Evolutionary conservation across 2,329 filamentous ascomycete genomes (phyloP).

Genomic region (Berkeleyomyces basicola): DNA sequence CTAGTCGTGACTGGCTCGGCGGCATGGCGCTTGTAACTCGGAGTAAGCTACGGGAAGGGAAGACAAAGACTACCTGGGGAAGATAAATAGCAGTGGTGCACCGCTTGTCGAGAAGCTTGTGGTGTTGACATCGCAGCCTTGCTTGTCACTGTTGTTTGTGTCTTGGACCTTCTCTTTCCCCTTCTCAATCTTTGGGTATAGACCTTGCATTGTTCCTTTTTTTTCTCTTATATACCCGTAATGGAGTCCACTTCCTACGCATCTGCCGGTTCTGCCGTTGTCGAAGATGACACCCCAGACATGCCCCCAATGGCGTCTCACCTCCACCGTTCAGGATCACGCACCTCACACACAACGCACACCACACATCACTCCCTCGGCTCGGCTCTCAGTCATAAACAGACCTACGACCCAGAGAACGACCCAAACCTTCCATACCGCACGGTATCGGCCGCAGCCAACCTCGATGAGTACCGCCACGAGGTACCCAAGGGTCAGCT

Average conservation of each 20-base stretch:
- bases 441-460: conserved; percentile 41
- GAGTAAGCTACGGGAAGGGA: not conserved
- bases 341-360: conserved; percentile 14
- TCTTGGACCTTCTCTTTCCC: not conserved
- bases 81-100: not conserved
- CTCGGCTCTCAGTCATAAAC: conserved; percentile 19
- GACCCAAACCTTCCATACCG: conserved; percentile 48
- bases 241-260: not conserved
- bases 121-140: not conserved
- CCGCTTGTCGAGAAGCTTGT: not conserved
- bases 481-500: conserved; percentile 49
- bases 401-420: conserved; percentile 24
- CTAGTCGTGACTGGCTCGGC: not conserved
- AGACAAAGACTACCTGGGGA: not conserved
- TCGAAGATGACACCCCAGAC: not conserved
- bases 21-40: not conserved
- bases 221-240: not conserved
- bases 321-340: conserved; percentile 14
- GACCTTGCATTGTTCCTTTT: not conserved
- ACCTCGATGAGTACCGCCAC: conserved; percentile 49
- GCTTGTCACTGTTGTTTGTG: not conserved
- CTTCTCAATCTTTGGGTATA: not conserved
- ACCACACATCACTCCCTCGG: conserved; percentile 12
- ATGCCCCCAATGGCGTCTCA: not conserved
- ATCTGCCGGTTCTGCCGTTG: not conserved